Conservation (phyloP, 129 eudicot genomes). For the Pulicaria dysenterica region DNA sequence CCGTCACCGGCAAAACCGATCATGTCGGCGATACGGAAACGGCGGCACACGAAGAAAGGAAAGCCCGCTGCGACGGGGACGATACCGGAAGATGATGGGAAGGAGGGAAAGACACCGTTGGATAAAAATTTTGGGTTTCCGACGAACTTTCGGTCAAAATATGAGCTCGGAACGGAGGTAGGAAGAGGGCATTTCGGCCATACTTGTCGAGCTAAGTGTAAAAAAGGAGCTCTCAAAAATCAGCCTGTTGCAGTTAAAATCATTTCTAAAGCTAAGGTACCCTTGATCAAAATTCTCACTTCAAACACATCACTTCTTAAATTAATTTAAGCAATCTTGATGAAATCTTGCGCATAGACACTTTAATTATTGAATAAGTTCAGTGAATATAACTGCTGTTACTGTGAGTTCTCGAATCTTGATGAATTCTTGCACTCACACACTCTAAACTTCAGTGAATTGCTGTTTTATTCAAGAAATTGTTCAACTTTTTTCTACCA, state of each 20-base stretch:
- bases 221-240: constrained; percentile 73
- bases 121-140: constrained; percentile 82
- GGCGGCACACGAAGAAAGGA: constrained; percentile 44
- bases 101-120: constrained; percentile 41
- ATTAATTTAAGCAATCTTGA: neutral
- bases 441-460: neutral
- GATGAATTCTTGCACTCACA: neutral
- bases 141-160: constrained; percentile 60
- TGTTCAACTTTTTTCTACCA: too few relatives aligned
- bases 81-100: constrained; percentile 45
- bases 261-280: constrained; percentile 89
- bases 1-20: constrained; percentile 99
- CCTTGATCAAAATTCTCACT: neutral
- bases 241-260: constrained; percentile 83
- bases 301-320: neutral
- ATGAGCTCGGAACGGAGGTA: constrained; percentile 82
- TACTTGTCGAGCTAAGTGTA: constrained; percentile 79
- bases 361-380: neutral
- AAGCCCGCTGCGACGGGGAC: constrained; percentile 40
- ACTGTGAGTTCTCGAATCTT: constrained; percentile 7
- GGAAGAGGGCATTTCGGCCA: constrained; percentile 99
- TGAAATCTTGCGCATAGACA: neutral
- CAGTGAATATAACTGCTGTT: neutral
- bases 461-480: neutral
- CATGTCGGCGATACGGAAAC: constrained; percentile 72